Evolutionary conservation across 371 early-diverging fungal genomes (phyloP).

Genomic region (Zopfochytrium polystomum): DNA sequence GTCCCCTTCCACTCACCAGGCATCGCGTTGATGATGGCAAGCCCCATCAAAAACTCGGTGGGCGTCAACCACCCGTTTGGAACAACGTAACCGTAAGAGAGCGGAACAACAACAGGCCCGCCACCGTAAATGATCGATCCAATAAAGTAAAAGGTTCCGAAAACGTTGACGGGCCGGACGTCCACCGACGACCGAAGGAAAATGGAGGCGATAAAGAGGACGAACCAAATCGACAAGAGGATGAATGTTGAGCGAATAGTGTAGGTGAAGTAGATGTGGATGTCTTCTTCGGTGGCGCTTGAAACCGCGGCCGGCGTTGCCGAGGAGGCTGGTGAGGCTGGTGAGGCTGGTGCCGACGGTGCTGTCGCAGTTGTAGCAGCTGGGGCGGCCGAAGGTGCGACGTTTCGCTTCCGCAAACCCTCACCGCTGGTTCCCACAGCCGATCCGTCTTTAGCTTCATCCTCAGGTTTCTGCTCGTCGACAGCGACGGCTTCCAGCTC

Average conservation of each 20-base stretch:
- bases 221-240: slow-evolving; percentile 42
- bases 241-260: slow-evolving; percentile 38
- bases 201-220: slow-evolving; percentile 45
- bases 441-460: neutral
- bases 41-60: slow-evolving; percentile 57
- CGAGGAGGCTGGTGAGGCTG: slow-evolving; percentile 1
- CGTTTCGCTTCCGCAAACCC: neutral
- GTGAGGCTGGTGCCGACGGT: neutral
- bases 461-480: neutral
- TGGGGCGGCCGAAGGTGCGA: neutral
- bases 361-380: neutral
- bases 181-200: slow-evolving; percentile 35
- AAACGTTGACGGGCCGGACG: slow-evolving; percentile 27
- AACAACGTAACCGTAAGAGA: slow-evolving; percentile 55
- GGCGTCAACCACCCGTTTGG: slow-evolving; percentile 50
- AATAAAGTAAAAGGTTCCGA: slow-evolving; percentile 54
- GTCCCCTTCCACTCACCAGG: slow-evolving; percentile 42
- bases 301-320: neutral
- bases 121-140: slow-evolving; percentile 69
- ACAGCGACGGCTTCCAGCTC: neutral
- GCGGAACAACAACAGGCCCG: slow-evolving; percentile 62
- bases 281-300: slow-evolving; percentile 9
- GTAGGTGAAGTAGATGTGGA: slow-evolving; percentile 39
- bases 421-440: neutral
- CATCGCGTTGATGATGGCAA: slow-evolving; percentile 59